These are phyloP conservation scores for Gaultheria prostrata DNA, from an alignment of 148 eudicot species.

Conservation along the genomic window DNA sequence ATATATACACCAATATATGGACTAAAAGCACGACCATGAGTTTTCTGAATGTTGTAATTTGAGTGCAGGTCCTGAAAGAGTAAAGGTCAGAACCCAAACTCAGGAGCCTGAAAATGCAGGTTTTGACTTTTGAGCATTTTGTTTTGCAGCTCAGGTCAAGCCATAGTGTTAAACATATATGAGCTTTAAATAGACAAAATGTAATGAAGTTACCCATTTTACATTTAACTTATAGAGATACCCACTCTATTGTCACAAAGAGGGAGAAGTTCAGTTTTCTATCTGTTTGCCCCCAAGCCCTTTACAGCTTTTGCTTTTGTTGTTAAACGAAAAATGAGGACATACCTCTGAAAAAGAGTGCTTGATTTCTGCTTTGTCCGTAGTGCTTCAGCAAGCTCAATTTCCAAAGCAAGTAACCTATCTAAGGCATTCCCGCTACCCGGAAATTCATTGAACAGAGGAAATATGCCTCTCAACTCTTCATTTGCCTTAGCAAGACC, in stretches of 20 bases:
- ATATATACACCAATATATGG: neutral
- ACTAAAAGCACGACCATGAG: neutral
- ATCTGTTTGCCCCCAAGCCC: neutral
- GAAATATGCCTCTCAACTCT: constrained; percentile 69
- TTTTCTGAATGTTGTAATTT: neutral
- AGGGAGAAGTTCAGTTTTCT: neutral
- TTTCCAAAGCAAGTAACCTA: constrained; percentile 91
- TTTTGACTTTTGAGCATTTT: neutral
- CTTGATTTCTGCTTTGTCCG: constrained; percentile 69
- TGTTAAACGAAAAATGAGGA: constrained; percentile 3
- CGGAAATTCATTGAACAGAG: constrained; percentile 48
- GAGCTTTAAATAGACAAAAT: constrained; percentile 11
- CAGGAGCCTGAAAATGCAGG: neutral
- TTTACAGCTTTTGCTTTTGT: neutral
- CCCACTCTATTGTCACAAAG: neutral
- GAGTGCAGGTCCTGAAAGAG: neutral
- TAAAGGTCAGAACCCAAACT: neutral
- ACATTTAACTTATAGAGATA: neutral
- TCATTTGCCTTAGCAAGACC: constrained; percentile 51
- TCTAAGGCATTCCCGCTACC: constrained; percentile 78
- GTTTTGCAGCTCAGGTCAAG: neutral
- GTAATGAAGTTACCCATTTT: neutral
- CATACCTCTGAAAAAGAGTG: constrained; percentile 75
- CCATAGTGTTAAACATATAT: neutral
- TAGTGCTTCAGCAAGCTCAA: constrained; percentile 93